Percentiles rank a stretch among this genome's conserved stretches.
phyloP scores from a whole-genome alignment of 805 yeast species.

The Tetrapisispora namnaoensis region DNA sequence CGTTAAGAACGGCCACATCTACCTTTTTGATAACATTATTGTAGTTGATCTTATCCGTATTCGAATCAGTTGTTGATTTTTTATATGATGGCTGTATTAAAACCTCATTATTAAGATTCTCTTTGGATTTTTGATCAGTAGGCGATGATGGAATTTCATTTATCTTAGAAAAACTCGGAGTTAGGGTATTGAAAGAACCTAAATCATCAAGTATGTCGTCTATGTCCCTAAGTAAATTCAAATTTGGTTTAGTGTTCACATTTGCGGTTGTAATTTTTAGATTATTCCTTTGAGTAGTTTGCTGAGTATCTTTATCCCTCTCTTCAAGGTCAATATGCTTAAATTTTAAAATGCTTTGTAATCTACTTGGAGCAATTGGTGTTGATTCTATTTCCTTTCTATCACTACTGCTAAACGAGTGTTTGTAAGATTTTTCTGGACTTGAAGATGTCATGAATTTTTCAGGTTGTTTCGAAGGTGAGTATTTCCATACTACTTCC shows the following conservation, averaged over 20 bases:
- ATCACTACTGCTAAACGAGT: not conserved
- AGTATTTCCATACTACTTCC: constrained; percentile 27
- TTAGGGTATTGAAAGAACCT: constrained; percentile 12
- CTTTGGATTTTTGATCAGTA: constrained; percentile 2
- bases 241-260: not conserved
- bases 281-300: not conserved
- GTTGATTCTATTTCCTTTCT: constrained; percentile 24
- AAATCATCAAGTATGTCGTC: constrained; percentile 26
- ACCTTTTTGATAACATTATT: no score
- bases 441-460: constrained; percentile 10
- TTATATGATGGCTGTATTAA: not conserved
- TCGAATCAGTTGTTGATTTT: not conserved
- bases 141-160: constrained; percentile 25
- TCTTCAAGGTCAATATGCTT: constrained; percentile 14
- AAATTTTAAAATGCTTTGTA: constrained; percentile 20
- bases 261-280: not conserved
- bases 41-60: not conserved
- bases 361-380: constrained; percentile 20
- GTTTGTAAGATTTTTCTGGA: constrained; percentile 13
- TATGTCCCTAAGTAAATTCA: constrained; percentile 17
- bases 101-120: not conserved
- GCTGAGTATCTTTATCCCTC: not conserved
- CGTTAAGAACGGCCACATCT: not conserved
- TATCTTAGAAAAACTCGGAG: constrained; percentile 4
- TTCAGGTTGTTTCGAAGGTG: constrained; percentile 14